Conservation (phyloP, 2,329 filamentous ascomycete genomes). For the Decorospora gaudefroyi region DNA sequence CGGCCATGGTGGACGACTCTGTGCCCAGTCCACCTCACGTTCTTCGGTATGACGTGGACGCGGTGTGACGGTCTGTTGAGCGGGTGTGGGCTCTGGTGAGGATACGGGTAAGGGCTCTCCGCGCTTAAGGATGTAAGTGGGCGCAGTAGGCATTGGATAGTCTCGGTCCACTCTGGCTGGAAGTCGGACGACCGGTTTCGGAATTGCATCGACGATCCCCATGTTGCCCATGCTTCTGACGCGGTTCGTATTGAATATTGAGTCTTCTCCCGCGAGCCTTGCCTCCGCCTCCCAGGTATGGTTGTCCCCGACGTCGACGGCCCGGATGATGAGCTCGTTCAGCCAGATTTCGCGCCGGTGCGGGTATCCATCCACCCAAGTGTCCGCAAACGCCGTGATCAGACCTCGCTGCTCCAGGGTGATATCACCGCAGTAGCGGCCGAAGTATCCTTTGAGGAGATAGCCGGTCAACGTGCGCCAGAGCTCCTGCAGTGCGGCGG, state of each 20-base stretch:
- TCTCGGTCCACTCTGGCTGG: background rate
- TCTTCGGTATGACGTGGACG: conserved; percentile 4
- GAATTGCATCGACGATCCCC: background rate
- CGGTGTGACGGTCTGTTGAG: too few species aligned
- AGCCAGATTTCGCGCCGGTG: background rate
- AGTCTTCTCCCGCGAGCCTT: background rate
- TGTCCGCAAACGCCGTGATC: conserved; percentile 1
- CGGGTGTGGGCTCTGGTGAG: too few species aligned
- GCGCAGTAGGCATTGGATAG: background rate
- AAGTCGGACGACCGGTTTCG: background rate
- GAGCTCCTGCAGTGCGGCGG: background rate
- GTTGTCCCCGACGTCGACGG: background rate
- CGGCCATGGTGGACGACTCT: conserved; percentile 2
- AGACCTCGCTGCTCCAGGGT: background rate
- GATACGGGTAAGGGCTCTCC: background rate
- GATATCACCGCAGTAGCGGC: conserved; percentile 3
- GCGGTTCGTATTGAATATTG: background rate
- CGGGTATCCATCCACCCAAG: background rate
- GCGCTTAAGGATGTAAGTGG: background rate
- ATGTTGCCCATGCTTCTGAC: background rate
- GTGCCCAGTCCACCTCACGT: conserved; percentile 3
- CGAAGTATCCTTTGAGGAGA: background rate
- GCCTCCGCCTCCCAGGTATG: background rate
- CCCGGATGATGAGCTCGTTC: conserved; percentile 2
- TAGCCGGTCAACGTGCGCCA: background rate